Conservation (phyloP, 352 stramenopile genomes). For the Stramenopiles sp. region DNA sequence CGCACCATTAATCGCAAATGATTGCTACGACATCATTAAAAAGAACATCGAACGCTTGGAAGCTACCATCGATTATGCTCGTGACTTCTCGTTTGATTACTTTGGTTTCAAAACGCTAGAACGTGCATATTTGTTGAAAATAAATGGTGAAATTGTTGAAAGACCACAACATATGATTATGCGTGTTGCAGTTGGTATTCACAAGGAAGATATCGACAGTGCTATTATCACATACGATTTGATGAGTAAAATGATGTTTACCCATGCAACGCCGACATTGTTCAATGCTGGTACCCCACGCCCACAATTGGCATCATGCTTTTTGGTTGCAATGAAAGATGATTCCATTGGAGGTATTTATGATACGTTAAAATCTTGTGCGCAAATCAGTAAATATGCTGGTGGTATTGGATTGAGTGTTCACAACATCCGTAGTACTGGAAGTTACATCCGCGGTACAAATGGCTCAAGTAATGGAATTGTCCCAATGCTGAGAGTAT, state of each 20-base stretch:
- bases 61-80: conserved; percentile 83
- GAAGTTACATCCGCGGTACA: conserved; percentile 92
- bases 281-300: conserved; percentile 95
- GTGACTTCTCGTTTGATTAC: conserved; percentile 90
- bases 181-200: conserved; percentile 90
- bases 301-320: conserved; percentile 95
- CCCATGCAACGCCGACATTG: conserved; percentile 93
- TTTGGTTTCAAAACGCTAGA: conserved; percentile 99
- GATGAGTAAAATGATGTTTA: conserved; percentile 87
- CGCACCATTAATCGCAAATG: conserved; percentile 74
- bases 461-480: conserved; percentile 97
- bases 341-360: conserved; percentile 99
- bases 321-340: conserved; percentile 90
- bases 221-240: conserved; percentile 94
- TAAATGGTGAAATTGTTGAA: conserved; percentile 82
- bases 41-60: conserved; percentile 82
- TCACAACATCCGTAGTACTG: conserved; percentile 88
- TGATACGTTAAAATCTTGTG: conserved; percentile 94
- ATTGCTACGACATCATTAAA: conserved; percentile 86
- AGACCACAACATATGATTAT: conserved; percentile 97
- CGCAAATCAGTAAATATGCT: conserved; percentile 96
- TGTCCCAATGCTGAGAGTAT: conserved; percentile 98
- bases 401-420: conserved; percentile 93
- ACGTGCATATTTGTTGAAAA: conserved; percentile 83
- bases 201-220: conserved; percentile 74